These are phyloP conservation scores for Nakazawaea pomicola DNA, from an alignment of 805 yeast species.

Conservation along the genomic window DNA sequence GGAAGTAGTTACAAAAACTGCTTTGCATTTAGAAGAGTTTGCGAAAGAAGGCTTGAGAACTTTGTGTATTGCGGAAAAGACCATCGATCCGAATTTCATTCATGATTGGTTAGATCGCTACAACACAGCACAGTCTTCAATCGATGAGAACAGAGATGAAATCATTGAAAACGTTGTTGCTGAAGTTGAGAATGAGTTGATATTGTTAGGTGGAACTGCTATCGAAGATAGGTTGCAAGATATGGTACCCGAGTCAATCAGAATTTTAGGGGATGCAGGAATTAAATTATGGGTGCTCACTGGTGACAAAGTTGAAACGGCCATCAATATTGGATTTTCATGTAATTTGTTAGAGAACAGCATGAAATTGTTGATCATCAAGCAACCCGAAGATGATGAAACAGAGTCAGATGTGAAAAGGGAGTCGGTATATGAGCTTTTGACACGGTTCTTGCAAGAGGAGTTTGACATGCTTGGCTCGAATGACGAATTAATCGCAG, in stretches of 20 bases:
- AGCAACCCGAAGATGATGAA: slow-evolving; percentile 42
- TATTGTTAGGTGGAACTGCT: slow-evolving; percentile 76
- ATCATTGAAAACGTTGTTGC: slow-evolving; percentile 73
- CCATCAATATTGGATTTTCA: slow-evolving; percentile 81
- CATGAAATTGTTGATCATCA: slow-evolving; percentile 67
- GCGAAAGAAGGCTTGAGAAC: slow-evolving; percentile 85
- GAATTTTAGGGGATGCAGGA: slow-evolving; percentile 66
- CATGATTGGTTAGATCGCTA: slow-evolving; percentile 58
- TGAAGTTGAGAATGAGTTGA: slow-evolving; percentile 60
- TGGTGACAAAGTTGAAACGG: slow-evolving; percentile 88
- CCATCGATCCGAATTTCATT: slow-evolving; percentile 57
- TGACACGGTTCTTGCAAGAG: slow-evolving; percentile 47
- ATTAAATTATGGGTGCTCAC: slow-evolving; percentile 83
- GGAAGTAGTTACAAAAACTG: slow-evolving; percentile 53
- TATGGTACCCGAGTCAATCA: slow-evolving; percentile 82
- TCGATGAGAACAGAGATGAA: slow-evolving; percentile 57
- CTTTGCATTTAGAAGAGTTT: slow-evolving; percentile 68
- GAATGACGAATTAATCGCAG: slow-evolving; percentile 47
- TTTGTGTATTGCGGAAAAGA: slow-evolving; percentile 71
- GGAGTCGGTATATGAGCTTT: slow-evolving; percentile 39
- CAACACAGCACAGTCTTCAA: slow-evolving; percentile 59
- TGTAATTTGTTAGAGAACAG: slow-evolving; percentile 73
- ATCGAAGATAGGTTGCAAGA: slow-evolving; percentile 82
- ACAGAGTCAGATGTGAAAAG: slow-evolving; percentile 17
- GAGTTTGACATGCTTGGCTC: slow-evolving; percentile 58